Evolutionary conservation across 2,329 filamentous ascomycete species (phyloP), one percentile per base, ranked within the genome.

Genomic region (Aspergillus latus): DNA sequence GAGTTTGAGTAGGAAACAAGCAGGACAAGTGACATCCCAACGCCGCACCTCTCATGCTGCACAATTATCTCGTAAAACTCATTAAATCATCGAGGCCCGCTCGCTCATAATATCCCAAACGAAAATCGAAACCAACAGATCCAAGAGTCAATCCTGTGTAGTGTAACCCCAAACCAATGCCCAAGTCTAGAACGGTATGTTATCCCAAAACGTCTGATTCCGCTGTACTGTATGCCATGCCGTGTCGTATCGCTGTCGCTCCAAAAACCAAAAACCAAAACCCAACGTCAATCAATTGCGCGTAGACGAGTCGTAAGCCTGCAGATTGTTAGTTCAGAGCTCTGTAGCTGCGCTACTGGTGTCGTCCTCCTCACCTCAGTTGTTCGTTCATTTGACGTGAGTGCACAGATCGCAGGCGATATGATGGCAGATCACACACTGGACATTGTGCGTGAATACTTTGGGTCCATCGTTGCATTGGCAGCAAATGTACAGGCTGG

Each of bases 401-500:
- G 32, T 48, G 65, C 74, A 76, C 11, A 10, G 4, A 5, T 2
- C 0, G 64, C 74, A 76, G 28, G 60, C 63, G 11, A 39, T 37
- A 26, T 76, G 74, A 2, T 65, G 1, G 64, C 74, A 76, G 0
- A 39, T 54, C 3, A 73, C 61, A 50, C 74, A 76, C 16, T 37
- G 44, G 2, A 69, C 64, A 43, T 76, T 71, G 30, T 57, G 43
- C 10, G 69, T 62, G 59, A 62, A 75, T 39, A 74, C 59, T 50
- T 76, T 76, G 0, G 74, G 74, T 0, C 74, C 74, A 42, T 76
- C 73, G 1, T 64, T 39, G 57, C 74, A 76, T 5, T 57, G 1
- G 66, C 74, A 76, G 64, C 74, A 76, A 54, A 72, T 65, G 45
- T 73, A 76, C 59, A 73, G 62, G 50, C 66, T 59, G 8, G 63